phyloP scores from a whole-genome alignment of 2,329 filamentous ascomycete genomes.

The Xylaria sp. region DNA sequence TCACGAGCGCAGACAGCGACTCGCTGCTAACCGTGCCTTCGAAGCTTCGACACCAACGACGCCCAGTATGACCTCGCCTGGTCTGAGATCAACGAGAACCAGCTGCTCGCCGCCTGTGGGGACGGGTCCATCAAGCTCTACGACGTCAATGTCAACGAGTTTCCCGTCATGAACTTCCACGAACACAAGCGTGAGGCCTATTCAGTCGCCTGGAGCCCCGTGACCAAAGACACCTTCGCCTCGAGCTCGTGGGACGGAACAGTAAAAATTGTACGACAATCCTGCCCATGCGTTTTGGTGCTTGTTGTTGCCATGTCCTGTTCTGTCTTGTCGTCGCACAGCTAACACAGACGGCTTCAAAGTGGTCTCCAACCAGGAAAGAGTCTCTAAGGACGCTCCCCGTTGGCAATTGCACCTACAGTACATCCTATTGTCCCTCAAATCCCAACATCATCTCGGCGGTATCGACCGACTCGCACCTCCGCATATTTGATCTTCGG shows the following conservation, averaged over 20 bases:
- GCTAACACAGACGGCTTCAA: conserved; percentile 47
- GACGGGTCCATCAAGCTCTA: conserved; percentile 96
- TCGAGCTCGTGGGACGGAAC: conserved; percentile 97
- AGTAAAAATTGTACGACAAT: conserved; percentile 78
- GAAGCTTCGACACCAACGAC: conserved; percentile 94
- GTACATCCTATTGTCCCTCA: conserved; percentile 88
- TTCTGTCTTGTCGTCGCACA: background rate
- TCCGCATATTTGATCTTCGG: conserved; percentile 91
- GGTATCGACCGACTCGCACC: conserved; percentile 87
- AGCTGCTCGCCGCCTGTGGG: conserved; percentile 87
- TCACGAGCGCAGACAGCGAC: background rate
- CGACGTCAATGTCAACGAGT: conserved; percentile 81
- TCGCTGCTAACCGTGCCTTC: conserved; percentile 32
- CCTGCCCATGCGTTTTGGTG: background rate
- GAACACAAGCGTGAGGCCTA: conserved; percentile 96
- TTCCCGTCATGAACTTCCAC: conserved; percentile 90
- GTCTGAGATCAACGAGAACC: conserved; percentile 97
- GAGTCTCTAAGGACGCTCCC: conserved; percentile 86
- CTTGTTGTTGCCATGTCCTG: background rate
- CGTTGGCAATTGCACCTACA: conserved; percentile 94
- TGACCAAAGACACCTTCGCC: conserved; percentile 89
- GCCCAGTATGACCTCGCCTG: conserved; percentile 94
- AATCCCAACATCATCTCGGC: conserved; percentile 86
- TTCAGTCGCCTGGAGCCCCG: conserved; percentile 90
- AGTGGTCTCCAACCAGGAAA: conserved; percentile 85